A percentile compares a stretch with the other conserved stretches of the same genome.
phyloP scores from a whole-genome alignment of 768 basidiomycete genomes.

The Fomitopsis pulvina region DNA sequence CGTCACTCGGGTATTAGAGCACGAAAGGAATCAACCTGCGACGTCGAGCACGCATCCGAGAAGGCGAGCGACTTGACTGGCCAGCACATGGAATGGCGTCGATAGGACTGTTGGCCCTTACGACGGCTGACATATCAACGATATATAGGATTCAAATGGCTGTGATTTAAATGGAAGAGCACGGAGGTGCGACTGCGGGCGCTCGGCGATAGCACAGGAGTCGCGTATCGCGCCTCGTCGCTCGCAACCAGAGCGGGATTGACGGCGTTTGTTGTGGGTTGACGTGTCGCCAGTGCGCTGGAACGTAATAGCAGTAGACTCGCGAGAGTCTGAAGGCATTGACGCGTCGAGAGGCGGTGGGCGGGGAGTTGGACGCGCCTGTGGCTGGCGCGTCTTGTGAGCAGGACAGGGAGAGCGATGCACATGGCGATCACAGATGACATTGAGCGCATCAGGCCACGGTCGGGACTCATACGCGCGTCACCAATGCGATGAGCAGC shows the following conservation, averaged over 20 bases:
- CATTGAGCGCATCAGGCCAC: conserved; percentile 10
- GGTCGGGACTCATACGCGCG: background rate
- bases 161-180: background rate
- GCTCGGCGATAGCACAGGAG: background rate
- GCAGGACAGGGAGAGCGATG: background rate
- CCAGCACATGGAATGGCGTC: background rate
- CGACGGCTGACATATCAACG: background rate
- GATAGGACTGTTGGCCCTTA: background rate
- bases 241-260: background rate
- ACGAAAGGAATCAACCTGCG: too few relatives aligned
- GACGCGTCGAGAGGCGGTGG: conserved; percentile 14
- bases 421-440: conserved; percentile 8
- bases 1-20: too few relatives aligned
- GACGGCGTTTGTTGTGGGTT: background rate
- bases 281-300: conserved; percentile 7
- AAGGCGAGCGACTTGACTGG: too few relatives aligned
- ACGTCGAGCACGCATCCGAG: too few relatives aligned
- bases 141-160: background rate
- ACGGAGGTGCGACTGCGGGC: background rate
- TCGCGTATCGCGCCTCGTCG: background rate
- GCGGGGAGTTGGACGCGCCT: conserved; percentile 8
- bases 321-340: background rate
- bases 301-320: background rate
- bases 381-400: conserved; percentile 7
- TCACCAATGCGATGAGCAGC: too few relatives aligned